Evolutionary conservation across 169 alveolate genomes (phyloP).

Genomic region (Plasmodium malariae): DNA sequence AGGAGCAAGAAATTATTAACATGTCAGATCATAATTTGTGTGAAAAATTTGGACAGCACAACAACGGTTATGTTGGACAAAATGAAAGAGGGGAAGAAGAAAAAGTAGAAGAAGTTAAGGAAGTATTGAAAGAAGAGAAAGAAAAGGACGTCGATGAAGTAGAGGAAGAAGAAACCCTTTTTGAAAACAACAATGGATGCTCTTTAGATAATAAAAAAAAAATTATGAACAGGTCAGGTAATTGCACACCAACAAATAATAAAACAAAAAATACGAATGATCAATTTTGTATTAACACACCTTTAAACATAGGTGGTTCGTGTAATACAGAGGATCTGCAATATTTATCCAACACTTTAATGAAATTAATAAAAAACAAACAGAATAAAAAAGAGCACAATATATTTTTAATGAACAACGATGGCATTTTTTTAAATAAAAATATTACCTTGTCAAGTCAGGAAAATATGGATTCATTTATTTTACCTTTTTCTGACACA

Average conservation of each 20-base stretch:
- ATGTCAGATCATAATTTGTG: background rate
- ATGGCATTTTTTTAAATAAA: conserved; percentile 69
- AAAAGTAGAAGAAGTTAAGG: background rate
- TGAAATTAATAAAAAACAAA: conserved; percentile 75
- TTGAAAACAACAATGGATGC: too few species aligned
- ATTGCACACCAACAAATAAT: background rate
- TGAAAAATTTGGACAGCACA: background rate
- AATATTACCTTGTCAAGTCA: conserved; percentile 60
- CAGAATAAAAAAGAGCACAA: conserved; percentile 47
- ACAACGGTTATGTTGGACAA: background rate
- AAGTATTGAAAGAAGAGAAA: background rate
- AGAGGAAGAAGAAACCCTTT: too few species aligned
- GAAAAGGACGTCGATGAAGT: too few species aligned
- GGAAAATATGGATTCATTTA: conserved; percentile 57
- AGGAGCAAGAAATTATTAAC: conserved; percentile 19
- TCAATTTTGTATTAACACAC: background rate
- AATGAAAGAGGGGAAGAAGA: background rate
- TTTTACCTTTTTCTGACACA: conserved; percentile 68
- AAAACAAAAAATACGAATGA: background rate
- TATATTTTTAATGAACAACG: conserved; percentile 73
- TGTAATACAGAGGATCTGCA: conserved; percentile 22
- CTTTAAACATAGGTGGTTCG: background rate
- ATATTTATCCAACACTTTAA: conserved; percentile 68
- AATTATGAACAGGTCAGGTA: conserved; percentile 1
- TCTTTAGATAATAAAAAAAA: background rate